phyloP scores from a whole-genome alignment of 2,329 filamentous ascomycete species.

The Thielaviopsis ethacetica region DNA sequence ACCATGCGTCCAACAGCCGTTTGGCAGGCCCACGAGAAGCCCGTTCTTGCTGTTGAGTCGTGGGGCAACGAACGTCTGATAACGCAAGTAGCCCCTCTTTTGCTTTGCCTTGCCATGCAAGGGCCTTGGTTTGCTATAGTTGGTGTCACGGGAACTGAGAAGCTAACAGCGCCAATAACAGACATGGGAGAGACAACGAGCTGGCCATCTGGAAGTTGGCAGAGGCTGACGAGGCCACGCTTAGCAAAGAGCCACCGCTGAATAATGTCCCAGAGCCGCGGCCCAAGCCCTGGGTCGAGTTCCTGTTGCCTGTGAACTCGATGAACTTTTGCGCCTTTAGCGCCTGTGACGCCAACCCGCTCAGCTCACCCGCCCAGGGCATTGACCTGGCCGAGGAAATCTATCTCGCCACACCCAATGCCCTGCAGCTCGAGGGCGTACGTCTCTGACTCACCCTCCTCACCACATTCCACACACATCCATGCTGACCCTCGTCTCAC shows the following conservation, averaged over 20 bases:
- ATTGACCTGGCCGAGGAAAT: slow-evolving; percentile 25
- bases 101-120: too few species aligned
- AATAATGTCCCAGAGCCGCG: slow-evolving; percentile 35
- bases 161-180: slow-evolving; percentile 20
- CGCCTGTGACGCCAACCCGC: slow-evolving; percentile 21
- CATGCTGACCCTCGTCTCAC: slow-evolving; percentile 5
- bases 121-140: not conserved
- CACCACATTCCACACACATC: not conserved
- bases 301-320: slow-evolving; percentile 73
- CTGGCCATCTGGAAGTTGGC: slow-evolving; percentile 70
- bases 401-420: slow-evolving; percentile 67
- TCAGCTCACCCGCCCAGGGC: slow-evolving; percentile 25
- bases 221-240: slow-evolving; percentile 38
- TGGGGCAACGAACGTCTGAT: slow-evolving; percentile 63
- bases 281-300: slow-evolving; percentile 67
- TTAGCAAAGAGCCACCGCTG: slow-evolving; percentile 57
- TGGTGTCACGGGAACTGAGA: not conserved
- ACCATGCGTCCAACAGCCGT: slow-evolving; percentile 68
- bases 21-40: slow-evolving; percentile 69
- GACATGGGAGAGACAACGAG: slow-evolving; percentile 80
- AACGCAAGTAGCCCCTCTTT: slow-evolving; percentile 43
- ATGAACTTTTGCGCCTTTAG: slow-evolving; percentile 86
- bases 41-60: slow-evolving; percentile 56
- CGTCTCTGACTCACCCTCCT: slow-evolving; percentile 15
- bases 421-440: slow-evolving; percentile 54